These are phyloP conservation scores for Pseudopyricularia javanii DNA, from an alignment of 2,329 filamentous ascomycete species.

Conservation along the genomic window DNA sequence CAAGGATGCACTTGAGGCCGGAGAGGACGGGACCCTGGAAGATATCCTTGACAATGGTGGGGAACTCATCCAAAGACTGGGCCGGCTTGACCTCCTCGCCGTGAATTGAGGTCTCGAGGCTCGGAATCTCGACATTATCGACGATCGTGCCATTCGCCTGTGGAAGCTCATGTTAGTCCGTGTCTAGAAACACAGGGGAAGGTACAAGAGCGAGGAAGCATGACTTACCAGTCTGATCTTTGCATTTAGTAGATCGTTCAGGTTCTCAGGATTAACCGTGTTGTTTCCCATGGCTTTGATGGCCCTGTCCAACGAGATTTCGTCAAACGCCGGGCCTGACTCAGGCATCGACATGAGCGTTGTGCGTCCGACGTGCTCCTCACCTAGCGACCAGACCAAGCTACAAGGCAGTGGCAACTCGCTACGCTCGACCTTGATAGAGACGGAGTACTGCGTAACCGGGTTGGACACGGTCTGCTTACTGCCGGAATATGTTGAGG, in stretches of 20 bases:
- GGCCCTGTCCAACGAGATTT: constrained; percentile 13
- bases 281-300: background rate
- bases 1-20: background rate
- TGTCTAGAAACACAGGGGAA: too few relatives aligned
- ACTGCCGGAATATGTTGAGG: background rate
- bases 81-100: background rate
- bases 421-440: constrained; percentile 19
- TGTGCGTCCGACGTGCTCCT: constrained; percentile 16
- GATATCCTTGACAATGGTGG: background rate
- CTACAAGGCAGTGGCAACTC: constrained; percentile 21
- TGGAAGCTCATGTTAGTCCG: background rate
- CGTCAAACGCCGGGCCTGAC: constrained; percentile 15
- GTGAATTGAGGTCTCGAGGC: background rate
- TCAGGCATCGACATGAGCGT: constrained; percentile 21
- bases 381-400: constrained; percentile 17
- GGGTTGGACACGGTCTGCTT: background rate
- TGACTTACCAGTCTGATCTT: background rate
- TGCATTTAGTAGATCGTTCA: background rate
- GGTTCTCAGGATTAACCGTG: background rate
- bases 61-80: background rate
- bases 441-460: constrained; percentile 18
- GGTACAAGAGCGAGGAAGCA: background rate
- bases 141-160: background rate
- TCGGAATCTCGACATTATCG: background rate
- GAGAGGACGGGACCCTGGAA: background rate